Evolutionary conservation across 2,329 filamentous ascomycete species (phyloP), one percentile per base, ranked within the genome.

Genomic region (Penicillium verrucosum): DNA sequence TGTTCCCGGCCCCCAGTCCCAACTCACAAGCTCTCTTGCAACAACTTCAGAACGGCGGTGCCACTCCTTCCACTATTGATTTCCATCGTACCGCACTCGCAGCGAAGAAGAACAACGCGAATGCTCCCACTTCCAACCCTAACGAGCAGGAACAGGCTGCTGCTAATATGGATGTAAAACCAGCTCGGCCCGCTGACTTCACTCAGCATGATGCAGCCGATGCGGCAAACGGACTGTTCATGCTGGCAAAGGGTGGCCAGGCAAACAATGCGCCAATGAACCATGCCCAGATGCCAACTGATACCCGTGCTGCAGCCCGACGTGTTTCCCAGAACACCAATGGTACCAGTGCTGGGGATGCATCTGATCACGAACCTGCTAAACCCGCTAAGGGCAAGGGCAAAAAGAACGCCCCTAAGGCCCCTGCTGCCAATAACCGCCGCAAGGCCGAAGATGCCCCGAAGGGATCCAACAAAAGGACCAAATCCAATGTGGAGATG

Each of bases 11-110:
- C 53, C 89, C 91, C 2, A 96, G 89, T 72, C 92, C 91, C 5
- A 95, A 90, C 72, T 90, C 90, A 0, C 88, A 92, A 77, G 89
- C 89, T 49, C 77, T 97, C 7, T 90, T 92, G 75, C 88, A 88
- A 59, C 88, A 89, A 64, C 78, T 94, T 37, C 86, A 90, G 62
- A 89, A 85, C 70, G 90, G 90, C 62, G 89, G 88, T 54, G 89
- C 91, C 4, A 99, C 94, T 1, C 94, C 94, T 9, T 88, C 88
- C 60, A 96, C 93, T 0, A 79, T 96, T 48, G 94, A 99, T 69
- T 99, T 99, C 68, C 93, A 97, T 68, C 89, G 93, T 58, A 96
- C 93, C 62, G 94, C 93, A 29, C 79, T 97, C 74, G 90, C 90
- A 21, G 86, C 87, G 12, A 88, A 88, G 71, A 80, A 79, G 67